Base-by-base conservation (phyloP, 441 rosid species). In the Croton laevigatus region DNA sequence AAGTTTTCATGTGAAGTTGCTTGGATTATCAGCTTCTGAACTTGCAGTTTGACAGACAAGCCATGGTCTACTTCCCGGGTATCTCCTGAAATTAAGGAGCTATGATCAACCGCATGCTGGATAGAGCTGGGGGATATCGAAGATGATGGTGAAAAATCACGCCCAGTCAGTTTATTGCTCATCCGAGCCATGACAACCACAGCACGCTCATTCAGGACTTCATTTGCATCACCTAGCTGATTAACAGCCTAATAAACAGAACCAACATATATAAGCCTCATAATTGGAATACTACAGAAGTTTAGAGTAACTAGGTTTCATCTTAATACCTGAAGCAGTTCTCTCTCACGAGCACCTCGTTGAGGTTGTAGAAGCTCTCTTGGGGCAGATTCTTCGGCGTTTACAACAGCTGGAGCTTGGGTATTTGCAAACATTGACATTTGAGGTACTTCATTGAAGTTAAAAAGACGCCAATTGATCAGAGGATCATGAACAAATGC, bases 401-500 rank as follows among this genome's bases (percentile, higher is more conserved):
- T 93, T 63, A 80, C 91, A 57, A 71, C 92, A 72, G 92, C 80
- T 74, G 92, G 81, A 66, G 59, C 87, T 52, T 87, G 90, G 49
- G 87, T 53, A 78, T 81, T 87, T 17, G 79, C 79, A 70, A 90
- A 78, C 78, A 86, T 62, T 1, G 98, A 85, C 86, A 94, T 81
- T 85, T 91, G 98, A 8, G 98, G 98, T 54, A 94, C 97, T 88
- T 92, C 98, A 58, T 89, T 92, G 84, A 90, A 94, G 84, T 90
- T 92, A 86, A 96, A 94, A 68, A 96, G 99, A 77, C 98, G 98
- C 99, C 99, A 96, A 68, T 96, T 94, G 63, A 96, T 96, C 69
- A 96, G 97, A 78, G 99, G 99, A 81, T 96, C 99, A 58, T 96
- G 99, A 64, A 96, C 98, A 85, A 94, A 96, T 34, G 99, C 99